phyloP scores from a whole-genome alignment of 352 stramenopile genomes.

The Phytophthora sp. region DNA sequence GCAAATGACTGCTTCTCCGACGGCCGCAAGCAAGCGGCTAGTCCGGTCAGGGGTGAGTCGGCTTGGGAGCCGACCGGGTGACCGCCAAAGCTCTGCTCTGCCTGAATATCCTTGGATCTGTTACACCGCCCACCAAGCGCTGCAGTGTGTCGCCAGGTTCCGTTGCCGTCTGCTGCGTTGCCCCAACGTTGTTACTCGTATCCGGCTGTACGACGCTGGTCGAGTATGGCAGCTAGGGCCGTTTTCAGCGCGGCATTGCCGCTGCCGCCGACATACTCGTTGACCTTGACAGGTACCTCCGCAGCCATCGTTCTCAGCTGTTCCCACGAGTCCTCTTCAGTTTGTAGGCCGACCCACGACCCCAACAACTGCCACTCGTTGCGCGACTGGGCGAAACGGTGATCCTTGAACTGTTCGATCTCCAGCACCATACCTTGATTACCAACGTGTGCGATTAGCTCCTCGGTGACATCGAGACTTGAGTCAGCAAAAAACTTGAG shows the following conservation, averaged over 20 bases:
- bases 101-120: not conserved
- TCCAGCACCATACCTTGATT: constrained; percentile 14
- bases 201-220: not conserved
- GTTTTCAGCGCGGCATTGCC: not conserved
- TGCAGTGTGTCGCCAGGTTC: no score
- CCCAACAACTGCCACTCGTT: constrained; percentile 4
- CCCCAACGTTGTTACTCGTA: not conserved
- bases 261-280: not conserved
- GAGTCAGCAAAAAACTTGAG: constrained; percentile 6
- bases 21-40: not conserved
- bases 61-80: not conserved
- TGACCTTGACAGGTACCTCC: constrained; percentile 3
- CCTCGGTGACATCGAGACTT: not conserved
- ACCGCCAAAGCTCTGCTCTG: not conserved
- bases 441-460: constrained; percentile 1
- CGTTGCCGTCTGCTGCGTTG: no score
- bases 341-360: constrained; percentile 5
- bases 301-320: not conserved
- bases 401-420: constrained; percentile 4
- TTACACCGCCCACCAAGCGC: no score
- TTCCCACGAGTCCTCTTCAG: constrained; percentile 24
- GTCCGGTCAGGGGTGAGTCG: not conserved
- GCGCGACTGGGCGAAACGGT: not conserved
- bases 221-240: not conserved
- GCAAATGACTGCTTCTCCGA: not conserved